Base-by-base conservation (phyloP, 805 yeast species). In the Ogataea methanolica region DNA sequence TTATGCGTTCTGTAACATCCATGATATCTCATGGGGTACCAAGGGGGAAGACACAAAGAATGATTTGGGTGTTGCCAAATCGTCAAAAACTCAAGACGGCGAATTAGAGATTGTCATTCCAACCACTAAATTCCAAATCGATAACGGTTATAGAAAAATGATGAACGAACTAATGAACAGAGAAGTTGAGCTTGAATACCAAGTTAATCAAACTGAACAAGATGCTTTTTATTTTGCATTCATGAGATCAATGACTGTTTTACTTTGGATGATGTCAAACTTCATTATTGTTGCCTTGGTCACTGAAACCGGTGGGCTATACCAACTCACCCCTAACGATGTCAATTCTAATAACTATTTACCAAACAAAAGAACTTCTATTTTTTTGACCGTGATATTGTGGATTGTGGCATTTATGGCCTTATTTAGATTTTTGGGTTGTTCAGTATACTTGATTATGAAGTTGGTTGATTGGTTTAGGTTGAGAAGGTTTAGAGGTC, bases 1-100 rank as follows among this genome's bases (percentile, higher is more conserved):
- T 51, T 92, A 92, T 68, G 96, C 98, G 2, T 91, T 92, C 65
- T 91, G 97, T 72, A 92, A 92, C 67, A 85, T 92, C 51, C 96
- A 92, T 66, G 99, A 92, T 71, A 83, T 92, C 42, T 87, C 97
- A 6, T 92, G 98, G 98, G 98, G 98, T 64, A 92, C 96, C 4
- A 88, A 91, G 65, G 96, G 96, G 42, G 88, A 83, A 43, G 81
- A 80, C 11, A 76, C 80, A 62, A 80, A 72, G 61, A 79, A 72
- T 68, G 96, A 78, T 65, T 74, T 94, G 58, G 98, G 97, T 50
- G 82, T 84, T 40, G 97, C 96, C 22, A 87, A 84, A 58, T 75
- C 57, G 19, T 63, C 88, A 3, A 50, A 49, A 6, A 74, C 76
- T 36, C 77, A 73, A 45, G 81, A 76, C 47, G 89, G 86, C 56